These are phyloP conservation scores for Clonostachys solani DNA, from an alignment of 2,329 filamentous ascomycete genomes.

Conservation along the genomic window DNA sequence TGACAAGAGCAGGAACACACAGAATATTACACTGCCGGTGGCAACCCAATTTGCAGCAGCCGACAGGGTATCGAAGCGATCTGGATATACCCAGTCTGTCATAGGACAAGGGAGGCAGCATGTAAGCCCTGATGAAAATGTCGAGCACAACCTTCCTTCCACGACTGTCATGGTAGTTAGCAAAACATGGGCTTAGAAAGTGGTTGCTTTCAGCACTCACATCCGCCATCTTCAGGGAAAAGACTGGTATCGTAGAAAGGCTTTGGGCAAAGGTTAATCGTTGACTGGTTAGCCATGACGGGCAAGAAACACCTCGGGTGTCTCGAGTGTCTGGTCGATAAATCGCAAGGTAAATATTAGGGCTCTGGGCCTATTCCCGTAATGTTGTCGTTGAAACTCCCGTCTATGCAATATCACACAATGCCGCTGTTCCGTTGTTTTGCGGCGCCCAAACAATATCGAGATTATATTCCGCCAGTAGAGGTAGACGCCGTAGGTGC, in stretches of 20 bases:
- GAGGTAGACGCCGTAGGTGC: too few species aligned
- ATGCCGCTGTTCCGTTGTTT: too few species aligned
- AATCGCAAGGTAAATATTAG: too few species aligned
- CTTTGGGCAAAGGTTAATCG: slow-evolving; percentile 50
- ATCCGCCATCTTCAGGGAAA: slow-evolving; percentile 60
- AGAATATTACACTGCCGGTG: slow-evolving; percentile 66
- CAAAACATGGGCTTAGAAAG: slow-evolving; percentile 4
- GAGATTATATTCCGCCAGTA: too few species aligned
- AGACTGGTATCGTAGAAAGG: slow-evolving; percentile 65
- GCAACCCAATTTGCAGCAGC: slow-evolving; percentile 77
- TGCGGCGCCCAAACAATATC: too few species aligned
- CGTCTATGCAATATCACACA: too few species aligned
- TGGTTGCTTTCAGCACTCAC: slow-evolving; percentile 43
- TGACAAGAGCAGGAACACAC: slow-evolving; percentile 72
- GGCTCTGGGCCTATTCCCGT: too few species aligned
- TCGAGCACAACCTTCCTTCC: slow-evolving; percentile 50
- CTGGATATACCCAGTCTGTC: slow-evolving; percentile 69
- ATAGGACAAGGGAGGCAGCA: slow-evolving; percentile 93
- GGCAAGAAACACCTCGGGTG: background rate
- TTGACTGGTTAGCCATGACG: slow-evolving; percentile 26
- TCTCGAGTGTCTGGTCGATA: too few species aligned
- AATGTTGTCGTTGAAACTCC: too few species aligned
- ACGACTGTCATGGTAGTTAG: slow-evolving; percentile 39
- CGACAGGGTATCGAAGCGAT: slow-evolving; percentile 56
- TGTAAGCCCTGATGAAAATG: slow-evolving; percentile 38